phyloP scores from a whole-genome alignment of 495 filamentous ascomycete species.

The Penicillium turbatum region DNA sequence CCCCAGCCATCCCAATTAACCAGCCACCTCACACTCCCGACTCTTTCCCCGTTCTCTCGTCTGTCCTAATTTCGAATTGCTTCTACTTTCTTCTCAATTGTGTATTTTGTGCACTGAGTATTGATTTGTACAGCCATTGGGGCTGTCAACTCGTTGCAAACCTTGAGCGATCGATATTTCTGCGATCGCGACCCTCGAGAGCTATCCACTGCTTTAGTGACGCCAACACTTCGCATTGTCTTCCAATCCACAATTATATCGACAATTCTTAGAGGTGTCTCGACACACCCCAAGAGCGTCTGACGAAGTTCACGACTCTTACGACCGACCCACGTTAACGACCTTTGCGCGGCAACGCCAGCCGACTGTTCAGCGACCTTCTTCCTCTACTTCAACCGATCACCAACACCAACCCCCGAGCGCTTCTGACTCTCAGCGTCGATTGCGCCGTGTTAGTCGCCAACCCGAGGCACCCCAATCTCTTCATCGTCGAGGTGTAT shows the following conservation, averaged over 20 bases:
- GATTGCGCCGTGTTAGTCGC: conserved; percentile 47
- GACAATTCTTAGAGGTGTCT: conserved; percentile 40
- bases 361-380: conserved; percentile 40
- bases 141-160: neutral
- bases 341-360: conserved; percentile 55
- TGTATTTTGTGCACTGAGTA: conserved; percentile 6
- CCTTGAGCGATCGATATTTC: conserved; percentile 2
- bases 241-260: conserved; percentile 20
- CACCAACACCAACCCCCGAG: conserved; percentile 44
- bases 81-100: conserved; percentile 6
- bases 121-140: conserved; percentile 2
- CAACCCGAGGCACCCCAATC: conserved; percentile 28
- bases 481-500: conserved; percentile 35
- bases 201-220: conserved; percentile 10
- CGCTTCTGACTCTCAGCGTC: conserved; percentile 47
- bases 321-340: conserved; percentile 51
- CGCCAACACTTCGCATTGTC: conserved; percentile 34
- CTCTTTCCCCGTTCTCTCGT: conserved; percentile 5
- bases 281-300: conserved; percentile 31
- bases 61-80: neutral
- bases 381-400: conserved; percentile 29
- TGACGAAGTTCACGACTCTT: conserved; percentile 59
- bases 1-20: conserved; percentile 35
- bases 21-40: conserved; percentile 24
- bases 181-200: conserved; percentile 15